Conservation (phyloP, 2,329 filamentous ascomycete genomes). For the Aspergillus intermedius region DNA sequence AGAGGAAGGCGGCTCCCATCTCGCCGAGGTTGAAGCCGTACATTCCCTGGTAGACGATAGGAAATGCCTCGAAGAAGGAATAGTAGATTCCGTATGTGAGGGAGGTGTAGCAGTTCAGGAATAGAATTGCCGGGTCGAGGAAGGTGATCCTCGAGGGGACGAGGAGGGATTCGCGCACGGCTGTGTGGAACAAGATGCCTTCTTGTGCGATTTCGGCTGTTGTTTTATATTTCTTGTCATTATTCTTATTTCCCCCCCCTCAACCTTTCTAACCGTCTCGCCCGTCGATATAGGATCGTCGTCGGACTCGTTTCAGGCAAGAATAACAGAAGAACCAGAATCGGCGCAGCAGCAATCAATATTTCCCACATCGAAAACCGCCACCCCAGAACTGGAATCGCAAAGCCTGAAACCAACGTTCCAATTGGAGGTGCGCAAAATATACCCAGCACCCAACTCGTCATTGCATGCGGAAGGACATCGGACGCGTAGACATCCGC, state of each 20-base stretch:
- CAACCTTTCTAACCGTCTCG: slow-evolving; percentile 50
- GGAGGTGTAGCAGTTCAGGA: slow-evolving; percentile 56
- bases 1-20: slow-evolving; percentile 54
- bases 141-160: slow-evolving; percentile 56
- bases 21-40: slow-evolving; percentile 55
- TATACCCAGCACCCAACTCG: slow-evolving; percentile 48
- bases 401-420: slow-evolving; percentile 55
- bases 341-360: slow-evolving; percentile 32
- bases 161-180: slow-evolving; percentile 46
- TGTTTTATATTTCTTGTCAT: neutral
- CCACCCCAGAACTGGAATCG: slow-evolving; percentile 40
- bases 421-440: slow-evolving; percentile 52
- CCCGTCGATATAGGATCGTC: slow-evolving; percentile 57
- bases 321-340: slow-evolving; percentile 54
- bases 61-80: slow-evolving; percentile 61
- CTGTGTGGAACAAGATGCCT: slow-evolving; percentile 13
- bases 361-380: slow-evolving; percentile 17
- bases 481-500: slow-evolving; percentile 47
- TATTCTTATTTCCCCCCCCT: neutral
- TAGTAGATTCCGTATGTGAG: slow-evolving; percentile 49
- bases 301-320: slow-evolving; percentile 57
- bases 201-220: neutral
- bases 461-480: slow-evolving; percentile 53
- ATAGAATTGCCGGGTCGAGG: slow-evolving; percentile 56
- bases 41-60: slow-evolving; percentile 53